Percentiles rank a stretch among this genome's conserved stretches.
phyloP scores from a whole-genome alignment of 257 asterid genomes.

The Rhazya stricta region DNA sequence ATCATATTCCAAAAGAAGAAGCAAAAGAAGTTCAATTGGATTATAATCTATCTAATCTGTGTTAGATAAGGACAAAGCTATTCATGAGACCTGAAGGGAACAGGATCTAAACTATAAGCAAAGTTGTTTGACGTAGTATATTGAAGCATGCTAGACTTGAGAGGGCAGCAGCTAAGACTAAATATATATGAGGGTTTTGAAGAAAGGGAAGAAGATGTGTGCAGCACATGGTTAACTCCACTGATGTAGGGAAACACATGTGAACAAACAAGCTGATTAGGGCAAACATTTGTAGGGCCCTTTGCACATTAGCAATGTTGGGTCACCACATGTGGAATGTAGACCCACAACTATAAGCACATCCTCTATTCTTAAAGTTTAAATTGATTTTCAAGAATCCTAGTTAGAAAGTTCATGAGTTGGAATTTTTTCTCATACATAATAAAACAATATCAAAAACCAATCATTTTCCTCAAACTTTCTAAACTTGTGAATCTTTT shows the following conservation, averaged over 20 bases:
- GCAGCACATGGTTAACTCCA: constrained; percentile 57
- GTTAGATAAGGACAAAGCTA: constrained; percentile 12
- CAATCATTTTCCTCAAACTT: background rate
- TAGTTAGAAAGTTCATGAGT: background rate
- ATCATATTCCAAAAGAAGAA: background rate
- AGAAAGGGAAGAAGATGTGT: constrained; percentile 10
- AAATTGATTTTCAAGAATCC: background rate
- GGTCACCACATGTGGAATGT: constrained; percentile 16
- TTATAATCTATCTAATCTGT: background rate
- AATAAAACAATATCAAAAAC: background rate
- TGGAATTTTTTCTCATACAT: constrained; percentile 2
- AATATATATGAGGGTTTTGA: background rate
- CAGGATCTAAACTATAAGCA: constrained; percentile 29
- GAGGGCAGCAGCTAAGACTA: constrained; percentile 26
- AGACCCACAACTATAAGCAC: constrained; percentile 22
- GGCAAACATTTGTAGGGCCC: constrained; percentile 12
- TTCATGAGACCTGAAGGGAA: constrained; percentile 22
- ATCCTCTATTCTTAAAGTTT: background rate
- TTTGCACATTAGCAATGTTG: constrained; percentile 13
- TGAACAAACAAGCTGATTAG: constrained; percentile 20
- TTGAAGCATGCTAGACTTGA: constrained; percentile 20
- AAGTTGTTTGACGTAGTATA: constrained; percentile 15
- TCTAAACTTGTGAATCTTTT: background rate
- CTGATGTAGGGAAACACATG: constrained; percentile 43
- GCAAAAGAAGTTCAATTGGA: background rate